phyloP scores from a whole-genome alignment of 2,329 filamentous ascomycete genomes.

The Fusarium sp. region DNA sequence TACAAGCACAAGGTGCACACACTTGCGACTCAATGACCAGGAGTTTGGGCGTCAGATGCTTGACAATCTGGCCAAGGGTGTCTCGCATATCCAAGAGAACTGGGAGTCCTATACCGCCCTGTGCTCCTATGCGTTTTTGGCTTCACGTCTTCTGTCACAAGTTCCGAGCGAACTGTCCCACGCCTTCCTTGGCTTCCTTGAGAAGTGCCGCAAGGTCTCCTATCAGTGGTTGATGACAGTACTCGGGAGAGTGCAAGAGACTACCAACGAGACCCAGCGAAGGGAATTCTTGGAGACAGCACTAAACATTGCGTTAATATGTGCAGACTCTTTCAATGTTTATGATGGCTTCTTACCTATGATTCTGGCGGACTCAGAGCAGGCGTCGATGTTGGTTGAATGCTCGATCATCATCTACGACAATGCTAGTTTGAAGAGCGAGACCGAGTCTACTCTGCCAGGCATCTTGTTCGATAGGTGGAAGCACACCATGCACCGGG shows the following conservation, averaged over 20 bases:
- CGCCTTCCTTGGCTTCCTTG: background rate
- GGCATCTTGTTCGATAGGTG: constrained; percentile 19
- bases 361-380: constrained; percentile 1
- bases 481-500: constrained; percentile 16
- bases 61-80: background rate
- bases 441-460: no score
- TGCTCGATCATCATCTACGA: constrained; percentile 19
- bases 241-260: constrained; percentile 1
- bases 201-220: constrained; percentile 4
- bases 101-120: constrained; percentile 39
- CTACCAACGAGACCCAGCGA: constrained; percentile 8
- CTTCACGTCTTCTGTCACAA: constrained; percentile 25
- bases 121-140: constrained; percentile 27
- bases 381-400: constrained; percentile 29
- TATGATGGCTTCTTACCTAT: background rate
- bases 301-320: constrained; percentile 20
- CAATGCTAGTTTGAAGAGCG: background rate
- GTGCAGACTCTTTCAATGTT: constrained; percentile 27
- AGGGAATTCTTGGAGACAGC: constrained; percentile 6
- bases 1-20: background rate
- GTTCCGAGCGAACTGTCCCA: background rate
- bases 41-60: constrained; percentile 17
- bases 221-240: constrained; percentile 26
- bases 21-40: constrained; percentile 3
- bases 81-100: constrained; percentile 28